These are phyloP conservation scores for Daedaleopsis sinensis DNA, from an alignment of 768 basidiomycete genomes.

Conservation along the genomic window DNA sequence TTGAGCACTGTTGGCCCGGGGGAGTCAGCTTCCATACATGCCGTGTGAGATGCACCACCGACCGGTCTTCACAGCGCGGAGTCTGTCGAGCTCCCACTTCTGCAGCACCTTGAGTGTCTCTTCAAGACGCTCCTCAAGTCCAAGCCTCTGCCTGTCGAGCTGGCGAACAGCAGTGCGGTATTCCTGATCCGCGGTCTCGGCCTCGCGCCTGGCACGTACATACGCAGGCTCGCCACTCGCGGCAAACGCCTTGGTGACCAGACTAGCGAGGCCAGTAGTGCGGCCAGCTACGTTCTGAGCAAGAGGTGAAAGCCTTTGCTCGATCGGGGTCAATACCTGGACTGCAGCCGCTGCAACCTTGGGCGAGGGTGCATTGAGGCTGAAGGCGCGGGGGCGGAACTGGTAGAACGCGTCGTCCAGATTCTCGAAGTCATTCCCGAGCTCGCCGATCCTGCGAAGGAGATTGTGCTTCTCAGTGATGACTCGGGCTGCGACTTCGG, in stretches of 20 bases:
- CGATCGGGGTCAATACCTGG: conserved; percentile 28
- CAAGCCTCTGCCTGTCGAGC: conserved; percentile 84
- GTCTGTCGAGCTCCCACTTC: conserved; percentile 82
- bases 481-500: conserved; percentile 68
- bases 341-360: conserved; percentile 26
- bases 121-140: conserved; percentile 85
- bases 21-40: not conserved
- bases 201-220: conserved; percentile 72
- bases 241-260: conserved; percentile 73
- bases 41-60: conserved; percentile 16
- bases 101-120: conserved; percentile 80
- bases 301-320: conserved; percentile 40
- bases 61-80: conserved; percentile 87
- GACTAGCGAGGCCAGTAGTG: conserved; percentile 67
- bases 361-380: conserved; percentile 42
- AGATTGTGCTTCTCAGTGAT: conserved; percentile 56
- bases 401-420: conserved; percentile 83
- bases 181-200: conserved; percentile 76
- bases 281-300: conserved; percentile 67
- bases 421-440: conserved; percentile 80
- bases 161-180: conserved; percentile 83
- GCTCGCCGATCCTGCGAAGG: conserved; percentile 76
- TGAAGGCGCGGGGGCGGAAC: conserved; percentile 77
- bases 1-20: conserved; percentile 60
- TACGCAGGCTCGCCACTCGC: conserved; percentile 63